Evolutionary conservation across 495 filamentous ascomycete species (phyloP), one percentile per base, ranked within the genome.

Genomic region (Penicillium longicatenatum): DNA sequence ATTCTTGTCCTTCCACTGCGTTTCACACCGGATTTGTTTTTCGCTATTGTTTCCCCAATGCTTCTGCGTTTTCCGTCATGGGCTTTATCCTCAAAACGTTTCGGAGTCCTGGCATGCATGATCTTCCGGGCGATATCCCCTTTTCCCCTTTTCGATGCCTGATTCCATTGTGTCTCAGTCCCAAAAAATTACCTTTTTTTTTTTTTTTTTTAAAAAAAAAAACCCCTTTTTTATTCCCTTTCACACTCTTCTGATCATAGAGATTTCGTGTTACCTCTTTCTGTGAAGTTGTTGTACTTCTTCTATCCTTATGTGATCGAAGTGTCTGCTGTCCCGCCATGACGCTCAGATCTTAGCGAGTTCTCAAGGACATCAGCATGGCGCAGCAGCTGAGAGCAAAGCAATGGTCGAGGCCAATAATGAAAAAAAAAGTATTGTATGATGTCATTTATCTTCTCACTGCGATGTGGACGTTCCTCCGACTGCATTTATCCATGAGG

Each of bases 71-170:
- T 29, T 33, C 50, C 35, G 51, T 49, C 67, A 65, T 66, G 68
- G 69, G 65, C 58, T 66, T 67, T 54, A 37, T 30, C n/a, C 20
- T 17, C 35, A 61, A 74, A 77, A 75, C 64, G 65, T 68, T 69
- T 63, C 68, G 73, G 75, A 73, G 73, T 76, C 67, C 70, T 65
- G 73, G 59, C 68, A 66, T 74, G 63, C 68, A 66, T 74, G 63
- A 70, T 73, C 52, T 72, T 71, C 67, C 64, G 61, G 69, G 69
- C 67, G 62, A 75, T 69, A 70, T 62, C 73, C 62, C 67, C 56
- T 55, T 58, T 58, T 67, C 73, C 61, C 67, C 56, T 56, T 60
- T 68, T 67, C 62, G 60, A 71, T 71, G 66, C 68, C 70, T 71
- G 64, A 63, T 73, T 66, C 61, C 55, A 59, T 62, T 63, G 67